Evolutionary conservation across 1,284 basidiomycete species (phyloP).

Genomic region (Entoloma clypeatum): DNA sequence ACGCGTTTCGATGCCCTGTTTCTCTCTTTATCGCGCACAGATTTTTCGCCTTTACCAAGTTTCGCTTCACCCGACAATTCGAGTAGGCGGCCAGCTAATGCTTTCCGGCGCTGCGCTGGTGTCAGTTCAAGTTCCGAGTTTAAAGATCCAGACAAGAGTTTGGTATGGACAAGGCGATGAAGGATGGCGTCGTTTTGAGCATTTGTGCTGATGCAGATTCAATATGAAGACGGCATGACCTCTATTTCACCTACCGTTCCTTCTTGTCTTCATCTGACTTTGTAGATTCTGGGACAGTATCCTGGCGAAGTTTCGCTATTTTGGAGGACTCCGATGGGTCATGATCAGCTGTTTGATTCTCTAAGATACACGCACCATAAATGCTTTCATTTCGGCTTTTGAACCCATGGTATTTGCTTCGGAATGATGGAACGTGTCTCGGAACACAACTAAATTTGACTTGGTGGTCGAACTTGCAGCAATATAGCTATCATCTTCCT

Average conservation of each 20-base stretch:
- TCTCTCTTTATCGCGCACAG: constrained; percentile 54
- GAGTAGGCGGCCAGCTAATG: constrained; percentile 67
- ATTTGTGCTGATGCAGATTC: constrained; percentile 49
- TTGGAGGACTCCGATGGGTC: constrained; percentile 61
- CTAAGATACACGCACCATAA: constrained; percentile 54
- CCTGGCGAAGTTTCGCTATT: constrained; percentile 53
- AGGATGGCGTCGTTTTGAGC: constrained; percentile 70
- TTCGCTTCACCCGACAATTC: constrained; percentile 63
- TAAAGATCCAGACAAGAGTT: constrained; percentile 67
- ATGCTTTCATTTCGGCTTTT: constrained; percentile 54
- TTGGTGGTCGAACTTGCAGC: constrained; percentile 26
- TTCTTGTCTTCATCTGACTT: constrained; percentile 39
- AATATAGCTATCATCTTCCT: constrained; percentile 41
- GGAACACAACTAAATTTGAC: constrained; percentile 56
- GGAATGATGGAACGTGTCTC: constrained; percentile 33
- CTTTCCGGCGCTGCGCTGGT: constrained; percentile 64
- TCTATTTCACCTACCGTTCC: constrained; percentile 35
- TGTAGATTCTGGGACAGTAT: constrained; percentile 20
- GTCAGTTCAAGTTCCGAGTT: constrained; percentile 56
- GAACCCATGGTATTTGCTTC: constrained; percentile 23
- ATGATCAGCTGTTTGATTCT: background rate
- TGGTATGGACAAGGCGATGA: constrained; percentile 73
- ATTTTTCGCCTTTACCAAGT: constrained; percentile 67
- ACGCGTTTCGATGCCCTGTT: constrained; percentile 67
- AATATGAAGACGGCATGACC: background rate